Evolutionary conservation across 768 basidiomycete species (phyloP), one percentile per base, ranked within the genome.

Genomic region (Naganishia vishniacii): DNA sequence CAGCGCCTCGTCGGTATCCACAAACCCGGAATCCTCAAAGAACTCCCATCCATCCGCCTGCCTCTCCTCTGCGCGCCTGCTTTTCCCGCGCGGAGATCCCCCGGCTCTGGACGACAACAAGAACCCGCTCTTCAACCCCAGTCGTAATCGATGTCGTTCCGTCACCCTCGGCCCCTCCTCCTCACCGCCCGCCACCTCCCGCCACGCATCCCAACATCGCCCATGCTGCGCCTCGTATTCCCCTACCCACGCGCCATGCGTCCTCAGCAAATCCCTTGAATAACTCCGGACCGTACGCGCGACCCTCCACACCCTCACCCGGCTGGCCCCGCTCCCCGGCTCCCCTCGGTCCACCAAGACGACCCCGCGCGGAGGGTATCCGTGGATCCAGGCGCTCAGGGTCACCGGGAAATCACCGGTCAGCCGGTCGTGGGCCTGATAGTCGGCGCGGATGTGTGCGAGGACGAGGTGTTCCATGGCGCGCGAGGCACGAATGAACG

Each of bases 391-490:
- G 69, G 89, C 86, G 71, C 88, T 87, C 66, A 95, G 84, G n/a
- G 89, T 84, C 15, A 84, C 83, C 2, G 93, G 94, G 9, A 71
- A 60, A 63, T 78, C 25, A 25, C 68, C 25, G 62, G 42, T 49
- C 67, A 71, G 68, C 48, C 62, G 72, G 5, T 59, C 62, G 15
- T 64, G 67, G 5, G 73, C 67, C 4, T 83, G 80, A 64, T 87
- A 85, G 70, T 90, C 86, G 81, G 85, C 88, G 31, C 93, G 85
- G 64, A 98, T 86, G 75, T 87, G 94, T 0, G 89, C 83, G 13
- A 98, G 83, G n/a, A 97, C 80, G 51, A 99, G 80, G 69, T 99
- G 94, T 73, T 99, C 94, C 70, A 88, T 88, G 1, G 93, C 94
- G 37, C 86, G 84, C 4, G 87, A 86, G 16, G 89, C 82, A 47